Evolutionary conservation across 2,329 filamentous ascomycete species (phyloP).

Genomic region (Trichothecium roseum): DNA sequence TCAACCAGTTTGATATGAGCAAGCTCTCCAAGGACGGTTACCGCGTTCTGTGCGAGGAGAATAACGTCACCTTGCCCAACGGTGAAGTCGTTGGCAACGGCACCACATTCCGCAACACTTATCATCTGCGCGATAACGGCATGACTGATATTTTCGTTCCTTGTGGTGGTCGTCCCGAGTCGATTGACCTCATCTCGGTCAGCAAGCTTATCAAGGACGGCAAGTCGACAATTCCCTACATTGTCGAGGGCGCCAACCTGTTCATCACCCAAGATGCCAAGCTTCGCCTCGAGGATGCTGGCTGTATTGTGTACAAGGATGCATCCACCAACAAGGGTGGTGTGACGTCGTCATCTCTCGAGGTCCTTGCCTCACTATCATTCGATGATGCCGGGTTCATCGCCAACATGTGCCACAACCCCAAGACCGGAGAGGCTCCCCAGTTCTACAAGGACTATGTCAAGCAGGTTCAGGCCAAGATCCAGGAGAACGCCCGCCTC

Average conservation of each 20-base stretch:
- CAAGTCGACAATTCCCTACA: conserved; percentile 81
- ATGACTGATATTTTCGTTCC: conserved; percentile 86
- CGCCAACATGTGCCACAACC: conserved; percentile 85
- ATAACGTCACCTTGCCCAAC: conserved; percentile 73
- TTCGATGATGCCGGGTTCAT: conserved; percentile 87
- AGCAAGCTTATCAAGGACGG: conserved; percentile 82
- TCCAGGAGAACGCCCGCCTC: conserved; percentile 80
- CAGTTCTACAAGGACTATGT: conserved; percentile 93
- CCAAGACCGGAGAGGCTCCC: conserved; percentile 56
- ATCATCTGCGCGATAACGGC: conserved; percentile 73
- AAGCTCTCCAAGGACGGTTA: conserved; percentile 87
- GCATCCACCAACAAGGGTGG: conserved; percentile 98
- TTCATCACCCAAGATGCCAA: conserved; percentile 99
- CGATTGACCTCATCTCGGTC: conserved; percentile 83
- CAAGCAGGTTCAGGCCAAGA: conserved; percentile 79
- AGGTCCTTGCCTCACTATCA: conserved; percentile 86
- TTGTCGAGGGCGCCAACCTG: conserved; percentile 94
- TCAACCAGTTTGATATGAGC: conserved; percentile 70
- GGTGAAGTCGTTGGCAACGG: conserved; percentile 87
- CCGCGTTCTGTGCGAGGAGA: conserved; percentile 85
- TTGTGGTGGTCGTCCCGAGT: conserved; percentile 92
- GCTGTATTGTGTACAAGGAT: conserved; percentile 93
- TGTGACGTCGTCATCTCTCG: conserved; percentile 92
- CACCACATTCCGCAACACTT: conserved; percentile 93
- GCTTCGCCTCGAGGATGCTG: conserved; percentile 87